Evolutionary conservation across 805 yeast genomes (phyloP).

Genomic region (Cyberlindnera americana): DNA sequence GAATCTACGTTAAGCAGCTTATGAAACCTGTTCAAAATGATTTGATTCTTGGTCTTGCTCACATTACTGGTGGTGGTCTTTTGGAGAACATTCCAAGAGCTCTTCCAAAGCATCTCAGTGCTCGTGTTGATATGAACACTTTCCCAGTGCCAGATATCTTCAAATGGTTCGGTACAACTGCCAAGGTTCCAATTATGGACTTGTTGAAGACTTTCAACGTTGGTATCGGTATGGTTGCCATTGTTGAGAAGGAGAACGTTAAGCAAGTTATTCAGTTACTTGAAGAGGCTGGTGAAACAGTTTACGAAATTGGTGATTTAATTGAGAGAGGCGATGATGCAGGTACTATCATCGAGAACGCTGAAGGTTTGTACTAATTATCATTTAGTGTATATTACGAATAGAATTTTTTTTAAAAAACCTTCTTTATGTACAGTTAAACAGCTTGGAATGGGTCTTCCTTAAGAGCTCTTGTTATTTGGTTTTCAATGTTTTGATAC

Average conservation of each 20-base stretch:
- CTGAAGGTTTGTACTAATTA: conserved; percentile 14
- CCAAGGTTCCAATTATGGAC: conserved; percentile 83
- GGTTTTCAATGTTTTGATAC: conserved; percentile 53
- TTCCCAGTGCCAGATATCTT: conserved; percentile 90
- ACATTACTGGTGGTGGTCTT: conserved; percentile 98
- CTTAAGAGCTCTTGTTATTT: conserved; percentile 34
- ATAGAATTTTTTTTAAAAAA: too few species aligned
- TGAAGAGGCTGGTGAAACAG: conserved; percentile 67
- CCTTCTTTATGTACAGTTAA: too few species aligned
- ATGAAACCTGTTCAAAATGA: conserved; percentile 68
- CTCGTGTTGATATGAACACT: conserved; percentile 67
- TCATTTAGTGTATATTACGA: conserved; percentile 3
- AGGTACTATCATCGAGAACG: conserved; percentile 50
- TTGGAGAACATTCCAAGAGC: conserved; percentile 96
- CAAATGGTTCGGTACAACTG: conserved; percentile 90
- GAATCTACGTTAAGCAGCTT: conserved; percentile 89
- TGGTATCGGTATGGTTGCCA: conserved; percentile 95
- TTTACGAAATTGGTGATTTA: conserved; percentile 64
- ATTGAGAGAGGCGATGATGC: conserved; percentile 42
- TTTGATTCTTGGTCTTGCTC: conserved; percentile 83
- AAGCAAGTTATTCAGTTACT: conserved; percentile 51
- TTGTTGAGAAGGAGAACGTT: conserved; percentile 70
- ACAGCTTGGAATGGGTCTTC: conserved; percentile 37
- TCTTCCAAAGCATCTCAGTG: conserved; percentile 75
- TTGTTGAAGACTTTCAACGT: conserved; percentile 87